Base-by-base conservation (phyloP, 2,329 filamentous ascomycete species). In the Fusarium praegraminearum region DNA sequence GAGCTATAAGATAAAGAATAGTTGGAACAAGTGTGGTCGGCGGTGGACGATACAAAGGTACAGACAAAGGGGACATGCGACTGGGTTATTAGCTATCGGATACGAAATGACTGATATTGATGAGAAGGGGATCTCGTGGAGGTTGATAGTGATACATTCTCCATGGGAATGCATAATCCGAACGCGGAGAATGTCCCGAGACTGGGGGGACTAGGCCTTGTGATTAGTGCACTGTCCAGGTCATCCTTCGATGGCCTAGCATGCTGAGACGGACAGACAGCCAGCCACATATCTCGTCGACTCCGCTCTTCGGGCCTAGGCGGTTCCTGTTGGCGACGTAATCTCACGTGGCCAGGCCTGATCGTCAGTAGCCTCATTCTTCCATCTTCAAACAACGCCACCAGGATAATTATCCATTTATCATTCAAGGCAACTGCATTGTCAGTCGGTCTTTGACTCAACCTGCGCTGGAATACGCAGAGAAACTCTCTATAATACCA, bases 341-440 rank as follows among this genome's bases (percentile, higher is more conserved):
- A 74, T 75, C 69, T 74, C 73, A 75, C 73, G 73, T 75, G 73
- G 62, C 61, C 57, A 28, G 35, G 32, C 51, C 47, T 54, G 59
- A 59, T 67, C 44, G 24, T 30, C 35, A 26, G 52, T 66, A 67
- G 59, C 66, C 65, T 73, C 45, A 69, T 65, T 56, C 47, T 71
- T 30, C 58, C 62, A 68, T 68, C 60, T 62, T 58, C 46, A 60
- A 28, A 41, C 56, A 65, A 57, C 49, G 11, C 30, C 50, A 28
- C 12, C 5, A 13, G 33, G 36, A 51, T 52, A 44, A 33, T 24
- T 13, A 49, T 30, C 18, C 22, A 36, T 36, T 28, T 36, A 38
- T 35, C 32, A 16, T 59, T 13, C n/a, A 52, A 52, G 60, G 47
- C 54, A 45, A 43, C 46, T 22, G 24, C 49, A 50, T 47, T 40